A percentile compares a stretch with the other conserved stretches of the same genome.
These are phyloP conservation scores for Trifolium pratense DNA, from an alignment of 306 rosid genomes.

Conservation along the genomic window DNA sequence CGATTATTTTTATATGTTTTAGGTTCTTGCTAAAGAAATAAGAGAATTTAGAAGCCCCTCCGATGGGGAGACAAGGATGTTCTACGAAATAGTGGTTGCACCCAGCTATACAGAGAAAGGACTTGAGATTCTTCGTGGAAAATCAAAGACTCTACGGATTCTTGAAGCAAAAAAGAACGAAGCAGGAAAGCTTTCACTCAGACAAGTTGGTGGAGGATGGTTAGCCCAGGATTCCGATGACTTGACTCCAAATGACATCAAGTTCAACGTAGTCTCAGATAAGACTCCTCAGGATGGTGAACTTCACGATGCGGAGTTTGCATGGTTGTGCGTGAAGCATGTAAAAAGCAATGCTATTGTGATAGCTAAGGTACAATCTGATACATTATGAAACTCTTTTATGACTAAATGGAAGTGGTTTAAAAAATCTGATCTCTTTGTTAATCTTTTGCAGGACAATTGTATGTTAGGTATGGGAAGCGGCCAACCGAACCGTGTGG, in stretches of 20 bases:
- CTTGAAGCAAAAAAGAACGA: conserved; percentile 77
- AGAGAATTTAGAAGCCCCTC: conserved; percentile 92
- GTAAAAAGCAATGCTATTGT: conserved; percentile 96
- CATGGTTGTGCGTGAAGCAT: conserved; percentile 93
- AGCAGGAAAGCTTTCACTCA: conserved; percentile 85
- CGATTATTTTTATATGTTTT: conserved; percentile 12
- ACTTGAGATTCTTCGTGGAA: conserved; percentile 84
- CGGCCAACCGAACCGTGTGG: conserved; percentile 90
- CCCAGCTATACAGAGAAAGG: conserved; percentile 85
- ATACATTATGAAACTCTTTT: neutral
- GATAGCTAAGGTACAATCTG: conserved; percentile 68
- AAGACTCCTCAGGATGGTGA: conserved; percentile 66
- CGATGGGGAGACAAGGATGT: conserved; percentile 93
- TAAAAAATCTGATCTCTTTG: conserved; percentile 28
- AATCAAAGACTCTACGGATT: conserved; percentile 83
- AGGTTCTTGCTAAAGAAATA: conserved; percentile 91
- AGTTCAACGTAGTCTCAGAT: conserved; percentile 64
- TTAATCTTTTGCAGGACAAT: conserved; percentile 62
- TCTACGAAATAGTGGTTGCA: conserved; percentile 97
- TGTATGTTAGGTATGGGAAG: conserved; percentile 98
- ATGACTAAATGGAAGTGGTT: conserved; percentile 2
- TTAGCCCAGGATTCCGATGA: conserved; percentile 92
- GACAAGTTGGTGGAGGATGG: conserved; percentile 99
- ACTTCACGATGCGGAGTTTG: conserved; percentile 79
- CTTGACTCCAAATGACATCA: conserved; percentile 68